Conservation (phyloP, 176 grass and related monocot species). For the Carex scoparia region DNA sequence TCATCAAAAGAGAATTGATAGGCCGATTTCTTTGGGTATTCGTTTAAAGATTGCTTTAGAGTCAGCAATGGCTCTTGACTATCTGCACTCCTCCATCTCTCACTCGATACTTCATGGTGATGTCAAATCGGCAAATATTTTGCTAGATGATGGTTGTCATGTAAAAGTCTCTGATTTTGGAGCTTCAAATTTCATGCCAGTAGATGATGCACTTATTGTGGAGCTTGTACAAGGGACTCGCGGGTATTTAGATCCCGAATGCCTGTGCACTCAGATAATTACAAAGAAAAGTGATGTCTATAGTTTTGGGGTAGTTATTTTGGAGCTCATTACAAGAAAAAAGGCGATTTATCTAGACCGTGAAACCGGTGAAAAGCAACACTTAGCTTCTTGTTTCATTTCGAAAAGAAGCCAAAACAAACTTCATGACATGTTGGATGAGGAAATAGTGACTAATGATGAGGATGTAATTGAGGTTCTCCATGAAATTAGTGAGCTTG, state of each 20-base stretch:
- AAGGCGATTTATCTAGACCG: neutral
- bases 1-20: neutral
- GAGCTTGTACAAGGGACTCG: neutral
- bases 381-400: constrained; percentile 9
- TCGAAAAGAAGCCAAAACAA: neutral
- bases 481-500: neutral
- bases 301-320: constrained; percentile 16
- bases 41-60: neutral
- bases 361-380: neutral
- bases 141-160: neutral
- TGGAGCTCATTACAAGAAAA: constrained; percentile 21
- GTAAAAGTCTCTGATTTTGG: constrained; percentile 6
- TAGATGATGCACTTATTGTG: neutral
- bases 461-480: neutral
- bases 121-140: constrained; percentile 14
- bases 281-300: constrained; percentile 14
- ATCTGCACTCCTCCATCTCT: neutral
- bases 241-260: constrained; percentile 15
- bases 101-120: constrained; percentile 19
- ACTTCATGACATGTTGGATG: constrained; percentile 21
- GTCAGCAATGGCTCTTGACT: neutral
- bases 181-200: neutral
- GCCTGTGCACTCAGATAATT: neutral
- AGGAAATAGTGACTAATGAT: constrained; percentile 10
- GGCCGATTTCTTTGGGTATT: neutral